Conservation (phyloP, 306 rosid species). For the Macrotyloma uniflorum region DNA sequence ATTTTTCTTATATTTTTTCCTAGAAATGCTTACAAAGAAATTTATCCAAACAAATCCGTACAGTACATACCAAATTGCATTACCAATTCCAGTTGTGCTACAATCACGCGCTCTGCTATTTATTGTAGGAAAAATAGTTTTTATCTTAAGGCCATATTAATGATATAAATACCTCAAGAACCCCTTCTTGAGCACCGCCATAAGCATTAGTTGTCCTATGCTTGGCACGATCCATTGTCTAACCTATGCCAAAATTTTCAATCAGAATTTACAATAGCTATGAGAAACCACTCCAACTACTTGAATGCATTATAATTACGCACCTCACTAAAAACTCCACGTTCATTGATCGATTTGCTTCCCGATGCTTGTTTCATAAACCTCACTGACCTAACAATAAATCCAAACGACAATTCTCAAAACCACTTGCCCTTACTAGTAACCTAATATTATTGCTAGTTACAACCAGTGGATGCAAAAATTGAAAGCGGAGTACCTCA, state of each 20-base stretch:
- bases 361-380: constrained; percentile 52
- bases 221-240: constrained; percentile 56
- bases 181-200: constrained; percentile 56
- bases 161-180: constrained; percentile 66
- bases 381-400: constrained; percentile 57
- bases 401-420: neutral
- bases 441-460: constrained; percentile 10
- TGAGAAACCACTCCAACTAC: constrained; percentile 6
- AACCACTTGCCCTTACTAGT: neutral
- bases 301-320: constrained; percentile 18
- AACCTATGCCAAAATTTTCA: constrained; percentile 64
- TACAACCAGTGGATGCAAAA: neutral
- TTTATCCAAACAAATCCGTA: neutral
- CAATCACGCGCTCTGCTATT: neutral
- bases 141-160: constrained; percentile 17
- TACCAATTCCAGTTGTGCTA: neutral
- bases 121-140: neutral
- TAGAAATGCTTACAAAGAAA: no score
- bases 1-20: neutral
- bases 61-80: neutral
- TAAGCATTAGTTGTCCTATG: constrained; percentile 48
- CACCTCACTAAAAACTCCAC: constrained; percentile 54
- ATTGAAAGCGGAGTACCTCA: constrained; percentile 50
- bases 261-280: constrained; percentile 35
- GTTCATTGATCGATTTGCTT: constrained; percentile 42